These are phyloP conservation scores for Venturia effusa DNA, from an alignment of 2,329 filamentous ascomycete genomes.

Conservation along the genomic window DNA sequence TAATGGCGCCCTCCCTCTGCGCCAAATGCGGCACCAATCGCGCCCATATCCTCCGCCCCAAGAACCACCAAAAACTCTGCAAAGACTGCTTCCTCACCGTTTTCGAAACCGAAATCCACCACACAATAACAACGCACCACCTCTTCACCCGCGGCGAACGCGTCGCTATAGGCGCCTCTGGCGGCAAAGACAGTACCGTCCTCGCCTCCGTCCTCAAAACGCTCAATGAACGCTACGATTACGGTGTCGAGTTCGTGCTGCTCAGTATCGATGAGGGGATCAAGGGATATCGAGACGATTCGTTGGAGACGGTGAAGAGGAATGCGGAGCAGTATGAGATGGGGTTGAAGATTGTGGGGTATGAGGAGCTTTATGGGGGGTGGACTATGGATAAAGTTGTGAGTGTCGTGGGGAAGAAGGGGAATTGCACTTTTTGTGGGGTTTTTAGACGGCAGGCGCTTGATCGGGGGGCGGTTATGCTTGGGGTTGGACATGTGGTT, in stretches of 20 bases:
- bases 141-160: conserved; percentile 77
- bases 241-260: conserved; percentile 74
- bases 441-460: conserved; percentile 91
- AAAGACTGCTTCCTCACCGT: conserved; percentile 74
- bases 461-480: conserved; percentile 77
- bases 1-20: conserved; percentile 70
- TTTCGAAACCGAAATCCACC: conserved; percentile 89
- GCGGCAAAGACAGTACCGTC: conserved; percentile 95
- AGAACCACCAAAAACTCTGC: conserved; percentile 91
- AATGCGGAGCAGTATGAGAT: conserved; percentile 88
- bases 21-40: conserved; percentile 64
- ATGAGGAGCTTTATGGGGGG: conserved; percentile 75
- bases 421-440: conserved; percentile 97
- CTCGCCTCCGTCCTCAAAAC: conserved; percentile 91
- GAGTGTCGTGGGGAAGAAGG: conserved; percentile 90
- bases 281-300: conserved; percentile 92
- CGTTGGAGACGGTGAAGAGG: conserved; percentile 88
- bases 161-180: conserved; percentile 89
- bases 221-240: conserved; percentile 78
- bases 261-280: conserved; percentile 96
- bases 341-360: conserved; percentile 84
- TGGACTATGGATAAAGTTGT: conserved; percentile 99
- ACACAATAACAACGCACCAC: conserved; percentile 73
- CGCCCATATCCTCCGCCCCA: conserved; percentile 84
- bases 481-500: conserved; percentile 86